These are phyloP conservation scores for Peronosclerospora sorghi DNA, from an alignment of 352 stramenopile genomes.

Conservation along the genomic window DNA sequence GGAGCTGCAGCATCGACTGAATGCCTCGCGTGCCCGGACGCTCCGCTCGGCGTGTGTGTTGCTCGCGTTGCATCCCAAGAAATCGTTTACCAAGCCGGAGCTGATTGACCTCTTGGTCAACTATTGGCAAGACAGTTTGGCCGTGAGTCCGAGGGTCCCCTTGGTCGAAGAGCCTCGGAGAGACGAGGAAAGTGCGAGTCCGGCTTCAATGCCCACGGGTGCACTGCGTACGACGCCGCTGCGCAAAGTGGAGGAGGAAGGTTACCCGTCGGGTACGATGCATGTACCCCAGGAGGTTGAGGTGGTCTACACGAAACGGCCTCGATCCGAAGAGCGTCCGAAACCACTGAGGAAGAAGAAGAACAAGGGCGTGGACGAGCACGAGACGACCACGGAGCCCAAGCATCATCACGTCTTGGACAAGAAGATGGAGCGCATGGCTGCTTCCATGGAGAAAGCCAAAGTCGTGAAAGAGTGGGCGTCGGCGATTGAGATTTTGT, in stretches of 20 bases:
- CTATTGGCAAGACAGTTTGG: constrained; percentile 8
- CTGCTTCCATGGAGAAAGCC: constrained; percentile 13
- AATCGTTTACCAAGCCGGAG: constrained; percentile 7
- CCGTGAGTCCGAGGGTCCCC: not conserved
- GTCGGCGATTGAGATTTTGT: constrained; percentile 17
- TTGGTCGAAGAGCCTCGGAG: not conserved
- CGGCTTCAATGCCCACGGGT: not conserved
- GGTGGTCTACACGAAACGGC: not conserved
- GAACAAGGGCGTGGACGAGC: not conserved
- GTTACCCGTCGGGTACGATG: not conserved
- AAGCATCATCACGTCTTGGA: not conserved
- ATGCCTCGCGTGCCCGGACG: constrained; percentile 2
- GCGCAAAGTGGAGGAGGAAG: not conserved
- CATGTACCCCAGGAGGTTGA: not conserved
- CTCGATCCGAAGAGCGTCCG: not conserved
- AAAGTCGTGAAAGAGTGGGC: constrained; percentile 22
- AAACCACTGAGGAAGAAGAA: constrained; percentile 2
- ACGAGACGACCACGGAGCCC: not conserved
- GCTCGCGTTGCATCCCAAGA: constrained; percentile 11
- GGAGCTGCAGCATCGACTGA: constrained; percentile 10
- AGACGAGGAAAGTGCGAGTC: not conserved
- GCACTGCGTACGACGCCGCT: not conserved
- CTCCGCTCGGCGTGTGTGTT: constrained; percentile 11
- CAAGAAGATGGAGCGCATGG: not conserved
- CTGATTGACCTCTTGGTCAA: constrained; percentile 8